A percentile compares a stretch with the other conserved stretches of the same genome.
These are phyloP conservation scores for Rhizophora apiculata DNA, from an alignment of 345 rosid species.

Conservation along the genomic window DNA sequence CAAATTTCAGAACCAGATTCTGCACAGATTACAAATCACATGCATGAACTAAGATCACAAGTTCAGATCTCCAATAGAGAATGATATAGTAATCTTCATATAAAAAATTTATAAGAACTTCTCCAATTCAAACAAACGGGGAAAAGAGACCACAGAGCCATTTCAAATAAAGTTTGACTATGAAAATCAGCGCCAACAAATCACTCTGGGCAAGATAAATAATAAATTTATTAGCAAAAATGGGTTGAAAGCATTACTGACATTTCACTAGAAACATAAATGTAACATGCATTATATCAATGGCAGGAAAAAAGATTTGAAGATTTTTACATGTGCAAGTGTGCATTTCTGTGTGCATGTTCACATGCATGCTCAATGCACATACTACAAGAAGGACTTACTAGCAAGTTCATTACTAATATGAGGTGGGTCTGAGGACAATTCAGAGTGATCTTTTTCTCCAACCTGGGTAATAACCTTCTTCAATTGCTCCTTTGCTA, in stretches of 20 bases:
- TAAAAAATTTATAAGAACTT: not conserved
- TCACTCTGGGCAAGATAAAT: not conserved
- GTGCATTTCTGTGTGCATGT: too few relatives aligned
- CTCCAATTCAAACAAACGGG: not conserved
- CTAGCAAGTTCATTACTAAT: constrained; percentile 53
- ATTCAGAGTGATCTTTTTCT: constrained; percentile 52
- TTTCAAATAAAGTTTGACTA: not conserved
- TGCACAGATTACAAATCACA: constrained; percentile 31
- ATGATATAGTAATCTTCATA: not conserved
- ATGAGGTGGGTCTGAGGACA: constrained; percentile 59
- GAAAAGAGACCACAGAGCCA: not conserved
- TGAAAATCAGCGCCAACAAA: not conserved
- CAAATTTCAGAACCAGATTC: constrained; percentile 66
- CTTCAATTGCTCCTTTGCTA: constrained; percentile 69
- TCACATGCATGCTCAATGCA: too few relatives aligned
- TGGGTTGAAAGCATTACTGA: too few relatives aligned
- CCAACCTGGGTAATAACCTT: constrained; percentile 71
- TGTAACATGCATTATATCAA: too few relatives aligned
- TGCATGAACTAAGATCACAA: constrained; percentile 7
- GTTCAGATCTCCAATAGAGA: not conserved
- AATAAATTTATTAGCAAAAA: not conserved
- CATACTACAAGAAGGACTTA: constrained; percentile 36
- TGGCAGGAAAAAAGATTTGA: too few relatives aligned
- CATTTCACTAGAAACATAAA: not conserved
- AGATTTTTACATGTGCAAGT: not conserved